Conservation (phyloP, 2,329 filamentous ascomycete species). For the Sporothrix sp. region DNA sequence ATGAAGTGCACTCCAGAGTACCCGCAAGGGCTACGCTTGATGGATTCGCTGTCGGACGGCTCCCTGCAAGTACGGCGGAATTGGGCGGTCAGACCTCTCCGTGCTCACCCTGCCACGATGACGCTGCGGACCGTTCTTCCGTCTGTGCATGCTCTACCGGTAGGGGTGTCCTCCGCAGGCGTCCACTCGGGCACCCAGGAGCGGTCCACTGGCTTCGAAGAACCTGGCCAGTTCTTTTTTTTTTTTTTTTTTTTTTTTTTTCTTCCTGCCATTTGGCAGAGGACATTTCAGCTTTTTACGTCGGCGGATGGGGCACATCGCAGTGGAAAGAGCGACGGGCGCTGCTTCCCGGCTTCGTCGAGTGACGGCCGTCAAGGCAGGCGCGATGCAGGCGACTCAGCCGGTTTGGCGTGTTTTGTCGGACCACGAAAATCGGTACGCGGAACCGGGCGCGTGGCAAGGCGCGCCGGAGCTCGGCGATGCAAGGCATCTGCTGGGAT, state of each 20-base stretch:
- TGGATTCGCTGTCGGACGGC: background rate
- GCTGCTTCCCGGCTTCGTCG: background rate
- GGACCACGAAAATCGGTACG: too few relatives aligned
- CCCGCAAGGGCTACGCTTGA: background rate
- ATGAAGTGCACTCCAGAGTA: background rate
- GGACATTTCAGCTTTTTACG: too few relatives aligned
- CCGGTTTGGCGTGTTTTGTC: too few relatives aligned
- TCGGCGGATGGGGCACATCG: too few relatives aligned
- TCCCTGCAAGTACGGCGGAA: background rate
- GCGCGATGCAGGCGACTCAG: too few relatives aligned
- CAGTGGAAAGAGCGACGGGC: too few relatives aligned
- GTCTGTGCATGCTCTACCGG: background rate
- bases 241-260: background rate
- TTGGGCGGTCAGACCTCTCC: background rate
- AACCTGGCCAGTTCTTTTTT: background rate
- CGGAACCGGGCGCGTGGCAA: too few relatives aligned
- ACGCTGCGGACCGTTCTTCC: background rate
- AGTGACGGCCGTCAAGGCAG: background rate
- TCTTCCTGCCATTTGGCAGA: background rate
- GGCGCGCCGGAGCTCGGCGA: background rate
- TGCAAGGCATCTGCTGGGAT: background rate
- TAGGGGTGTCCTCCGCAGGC: background rate
- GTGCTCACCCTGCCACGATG: background rate
- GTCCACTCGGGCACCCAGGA: too few relatives aligned
- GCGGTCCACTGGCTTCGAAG: too few relatives aligned